These are phyloP conservation scores for Deuterostichococcus epilithicus DNA, from an alignment of 139 green algal species.

Conservation along the genomic window DNA sequence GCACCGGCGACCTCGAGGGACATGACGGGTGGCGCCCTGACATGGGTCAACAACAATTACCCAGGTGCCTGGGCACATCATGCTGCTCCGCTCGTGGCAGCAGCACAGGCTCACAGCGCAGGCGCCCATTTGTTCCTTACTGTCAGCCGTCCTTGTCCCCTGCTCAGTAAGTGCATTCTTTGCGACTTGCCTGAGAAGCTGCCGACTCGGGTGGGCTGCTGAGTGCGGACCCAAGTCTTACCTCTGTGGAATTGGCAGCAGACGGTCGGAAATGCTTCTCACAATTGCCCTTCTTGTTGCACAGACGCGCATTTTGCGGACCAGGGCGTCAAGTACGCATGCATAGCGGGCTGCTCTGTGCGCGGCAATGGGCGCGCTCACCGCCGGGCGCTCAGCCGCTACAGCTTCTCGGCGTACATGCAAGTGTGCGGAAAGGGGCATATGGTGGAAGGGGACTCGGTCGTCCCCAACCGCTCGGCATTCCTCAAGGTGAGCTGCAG, in stretches of 20 bases:
- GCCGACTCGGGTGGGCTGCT: no score
- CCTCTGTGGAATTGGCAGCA: no score
- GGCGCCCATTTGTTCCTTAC: no score
- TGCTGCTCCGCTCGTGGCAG: no score
- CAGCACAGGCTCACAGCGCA: no score
- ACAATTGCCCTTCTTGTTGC: neutral
- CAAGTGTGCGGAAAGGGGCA: slow-evolving; percentile 51
- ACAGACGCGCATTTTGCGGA: slow-evolving; percentile 50
- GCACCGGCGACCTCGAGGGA: slow-evolving; percentile 27
- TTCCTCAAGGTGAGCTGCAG: neutral
- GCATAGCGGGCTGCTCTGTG: slow-evolving; percentile 52
- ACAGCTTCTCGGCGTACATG: slow-evolving; percentile 31
- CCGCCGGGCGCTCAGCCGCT: slow-evolving; percentile 24
- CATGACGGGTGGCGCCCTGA: slow-evolving; percentile 63
- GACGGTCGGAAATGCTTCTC: neutral
- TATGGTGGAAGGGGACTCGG: slow-evolving; percentile 54
- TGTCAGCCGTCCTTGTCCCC: no score
- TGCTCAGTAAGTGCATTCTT: no score
- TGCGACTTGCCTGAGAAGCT: no score
- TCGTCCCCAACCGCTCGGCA: slow-evolving; percentile 48
- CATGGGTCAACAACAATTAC: slow-evolving; percentile 57
- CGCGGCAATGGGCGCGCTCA: slow-evolving; percentile 26
- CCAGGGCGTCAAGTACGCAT: slow-evolving; percentile 48
- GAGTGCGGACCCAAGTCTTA: no score
- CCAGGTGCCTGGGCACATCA: no score